A percentile compares a stretch with the other conserved stretches of the same genome.
These are phyloP conservation scores for Nitzschia sp. DNA, from an alignment of 108 stramenopile species.

Conservation along the genomic window DNA sequence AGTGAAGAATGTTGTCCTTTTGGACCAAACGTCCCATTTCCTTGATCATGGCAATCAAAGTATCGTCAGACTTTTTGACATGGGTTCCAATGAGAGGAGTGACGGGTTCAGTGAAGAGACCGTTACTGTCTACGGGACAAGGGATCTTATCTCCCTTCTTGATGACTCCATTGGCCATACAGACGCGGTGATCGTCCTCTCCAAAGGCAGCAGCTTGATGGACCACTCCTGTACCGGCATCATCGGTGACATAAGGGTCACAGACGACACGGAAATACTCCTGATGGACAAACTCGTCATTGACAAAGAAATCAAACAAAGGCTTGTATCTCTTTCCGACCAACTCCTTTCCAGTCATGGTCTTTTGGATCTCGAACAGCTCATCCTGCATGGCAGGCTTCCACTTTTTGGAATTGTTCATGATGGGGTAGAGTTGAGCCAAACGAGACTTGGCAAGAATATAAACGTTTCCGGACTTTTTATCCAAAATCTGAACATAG, in stretches of 20 bases:
- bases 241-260: conserved; percentile 97
- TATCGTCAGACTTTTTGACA: conserved; percentile 97
- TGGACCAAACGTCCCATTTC: conserved; percentile 85
- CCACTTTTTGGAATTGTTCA: conserved; percentile 94
- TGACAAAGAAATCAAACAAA: conserved; percentile 89
- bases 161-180: conserved; percentile 91
- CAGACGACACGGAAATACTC: conserved; percentile 84
- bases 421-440: conserved; percentile 89
- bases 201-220: conserved; percentile 99
- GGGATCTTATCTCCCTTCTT: conserved; percentile 90
- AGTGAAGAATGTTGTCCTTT: conserved; percentile 91
- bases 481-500: conserved; percentile 93
- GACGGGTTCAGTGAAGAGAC: conserved; percentile 89
- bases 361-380: conserved; percentile 75
- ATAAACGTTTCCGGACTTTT: conserved; percentile 74
- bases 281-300: conserved; percentile 34
- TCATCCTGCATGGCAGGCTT: conserved; percentile 89
- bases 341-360: conserved; percentile 79
- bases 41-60: conserved; percentile 83
- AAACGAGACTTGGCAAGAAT: conserved; percentile 88
- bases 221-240: conserved; percentile 99
- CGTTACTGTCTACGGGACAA: conserved; percentile 94
- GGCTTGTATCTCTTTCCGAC: conserved; percentile 92
- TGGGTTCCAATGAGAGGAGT: conserved; percentile 81
- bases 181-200: conserved; percentile 99